These are phyloP conservation scores for Gastrolobium bilobum DNA, from an alignment of 306 rosid species.

Conservation along the genomic window DNA sequence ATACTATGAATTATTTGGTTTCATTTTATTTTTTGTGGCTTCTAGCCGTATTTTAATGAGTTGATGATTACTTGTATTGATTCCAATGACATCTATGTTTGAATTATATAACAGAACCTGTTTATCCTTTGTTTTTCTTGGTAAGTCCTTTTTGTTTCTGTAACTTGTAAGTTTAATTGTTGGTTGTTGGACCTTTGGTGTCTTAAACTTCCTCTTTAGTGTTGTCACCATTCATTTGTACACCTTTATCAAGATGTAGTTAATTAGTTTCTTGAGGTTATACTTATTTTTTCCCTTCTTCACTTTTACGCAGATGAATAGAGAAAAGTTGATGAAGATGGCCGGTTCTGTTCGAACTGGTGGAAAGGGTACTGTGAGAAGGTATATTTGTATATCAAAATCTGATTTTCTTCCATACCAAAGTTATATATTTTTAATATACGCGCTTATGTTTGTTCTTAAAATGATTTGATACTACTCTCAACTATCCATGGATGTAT, in stretches of 20 bases:
- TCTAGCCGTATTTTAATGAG: not conserved
- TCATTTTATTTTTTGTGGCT: not conserved
- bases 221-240: not conserved
- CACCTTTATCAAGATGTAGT: not conserved
- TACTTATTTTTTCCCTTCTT: not conserved
- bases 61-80: not conserved
- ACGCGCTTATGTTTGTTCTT: not conserved
- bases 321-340: constrained; percentile 80
- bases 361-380: constrained; percentile 92
- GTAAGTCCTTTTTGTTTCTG: not conserved
- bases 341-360: constrained; percentile 95
- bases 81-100: not conserved
- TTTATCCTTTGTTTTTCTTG: not conserved
- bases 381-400: constrained; percentile 54
- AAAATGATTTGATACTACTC: not conserved
- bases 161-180: not conserved
- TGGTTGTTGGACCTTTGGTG: not conserved
- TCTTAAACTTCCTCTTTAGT: not conserved
- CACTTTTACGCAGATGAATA: constrained; percentile 68
- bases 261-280: not conserved
- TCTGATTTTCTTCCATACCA: not conserved
- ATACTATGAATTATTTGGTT: constrained; percentile 10
- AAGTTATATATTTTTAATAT: not conserved
- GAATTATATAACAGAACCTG: not conserved
- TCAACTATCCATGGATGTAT: not conserved